Percentiles rank a stretch among this genome's conserved stretches.
Conservation (phyloP, 768 basidiomycete genomes). For the Boletus reticuloceps region DNA sequence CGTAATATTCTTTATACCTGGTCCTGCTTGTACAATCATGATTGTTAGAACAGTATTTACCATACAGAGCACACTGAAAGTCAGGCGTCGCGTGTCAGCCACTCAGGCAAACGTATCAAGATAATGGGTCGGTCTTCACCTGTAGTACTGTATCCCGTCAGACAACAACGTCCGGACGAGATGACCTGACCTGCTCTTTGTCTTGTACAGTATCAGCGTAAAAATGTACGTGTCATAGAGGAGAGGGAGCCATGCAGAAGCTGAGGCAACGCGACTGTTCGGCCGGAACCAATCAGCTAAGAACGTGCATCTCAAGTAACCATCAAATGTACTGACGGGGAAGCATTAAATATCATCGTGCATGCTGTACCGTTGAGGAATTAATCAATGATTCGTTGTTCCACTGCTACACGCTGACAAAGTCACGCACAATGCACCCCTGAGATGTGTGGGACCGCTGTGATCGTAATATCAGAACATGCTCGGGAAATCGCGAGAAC, state of each 20-base stretch:
- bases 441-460: slow-evolving; percentile 11
- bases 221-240: slow-evolving; percentile 39
- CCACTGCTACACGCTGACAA: slow-evolving; percentile 18
- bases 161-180: slow-evolving; percentile 26
- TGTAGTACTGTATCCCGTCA: slow-evolving; percentile 38
- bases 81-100: background rate
- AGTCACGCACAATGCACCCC: slow-evolving; percentile 9
- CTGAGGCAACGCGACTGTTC: slow-evolving; percentile 28
- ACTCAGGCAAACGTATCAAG: background rate
- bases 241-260: slow-evolving; percentile 42
- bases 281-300: background rate
- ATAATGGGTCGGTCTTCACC: slow-evolving; percentile 13
- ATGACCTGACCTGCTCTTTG: slow-evolving; percentile 17
- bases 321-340: slow-evolving; percentile 17
- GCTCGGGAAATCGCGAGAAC: background rate
- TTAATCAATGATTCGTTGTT: slow-evolving; percentile 22
- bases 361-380: slow-evolving; percentile 31
- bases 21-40: slow-evolving; percentile 34
- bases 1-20: slow-evolving; percentile 34
- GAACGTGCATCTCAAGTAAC: background rate
- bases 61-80: slow-evolving; percentile 36
- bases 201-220: slow-evolving; percentile 32
- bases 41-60: slow-evolving; percentile 38
- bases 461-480: slow-evolving; percentile 1
- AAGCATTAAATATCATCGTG: slow-evolving; percentile 36